These are phyloP conservation scores for Acephala macrosclerotiorum DNA, from an alignment of 2,329 filamentous ascomycete genomes.

Conservation along the genomic window DNA sequence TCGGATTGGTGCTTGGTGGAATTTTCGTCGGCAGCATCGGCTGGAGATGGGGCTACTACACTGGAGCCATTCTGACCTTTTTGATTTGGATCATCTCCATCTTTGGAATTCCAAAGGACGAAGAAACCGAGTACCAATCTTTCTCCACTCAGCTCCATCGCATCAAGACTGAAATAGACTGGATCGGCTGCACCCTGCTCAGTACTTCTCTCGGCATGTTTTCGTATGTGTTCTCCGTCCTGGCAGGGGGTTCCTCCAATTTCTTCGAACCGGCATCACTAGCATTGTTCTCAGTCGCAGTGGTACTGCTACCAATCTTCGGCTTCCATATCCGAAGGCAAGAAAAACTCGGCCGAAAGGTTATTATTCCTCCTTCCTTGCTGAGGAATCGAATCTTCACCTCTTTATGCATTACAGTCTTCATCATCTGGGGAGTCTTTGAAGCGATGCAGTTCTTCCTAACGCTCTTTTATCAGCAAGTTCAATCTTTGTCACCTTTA, in stretches of 20 bases:
- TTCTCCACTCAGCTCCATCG: conserved; percentile 16
- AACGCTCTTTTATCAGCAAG: conserved; percentile 39
- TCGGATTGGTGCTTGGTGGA: conserved; percentile 59
- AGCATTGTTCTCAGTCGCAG: conserved; percentile 40
- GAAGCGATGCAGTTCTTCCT: conserved; percentile 41
- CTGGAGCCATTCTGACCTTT: conserved; percentile 49
- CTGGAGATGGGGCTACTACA: conserved; percentile 60
- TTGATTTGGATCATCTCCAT: conserved; percentile 32
- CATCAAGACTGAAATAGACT: conserved; percentile 55
- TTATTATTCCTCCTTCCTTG: conserved; percentile 46
- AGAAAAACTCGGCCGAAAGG: conserved; percentile 36
- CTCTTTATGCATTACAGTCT: conserved; percentile 44
- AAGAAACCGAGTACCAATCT: conserved; percentile 18
- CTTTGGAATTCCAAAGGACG: conserved; percentile 30
- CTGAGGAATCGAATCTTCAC: conserved; percentile 45
- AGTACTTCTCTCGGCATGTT: conserved; percentile 56
- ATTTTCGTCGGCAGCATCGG: conserved; percentile 55
- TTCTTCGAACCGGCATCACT: conserved; percentile 38
- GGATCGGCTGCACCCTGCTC: conserved; percentile 56
- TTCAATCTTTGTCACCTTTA: conserved; percentile 30
- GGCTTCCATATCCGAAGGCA: conserved; percentile 39
- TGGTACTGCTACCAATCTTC: conserved; percentile 42
- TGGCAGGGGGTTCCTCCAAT: conserved; percentile 24
- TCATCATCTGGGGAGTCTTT: conserved; percentile 44
- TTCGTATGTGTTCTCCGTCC: conserved; percentile 51